Conservation (phyloP, 1,284 basidiomycete species). For the Tetrapyrgos nigripes region DNA sequence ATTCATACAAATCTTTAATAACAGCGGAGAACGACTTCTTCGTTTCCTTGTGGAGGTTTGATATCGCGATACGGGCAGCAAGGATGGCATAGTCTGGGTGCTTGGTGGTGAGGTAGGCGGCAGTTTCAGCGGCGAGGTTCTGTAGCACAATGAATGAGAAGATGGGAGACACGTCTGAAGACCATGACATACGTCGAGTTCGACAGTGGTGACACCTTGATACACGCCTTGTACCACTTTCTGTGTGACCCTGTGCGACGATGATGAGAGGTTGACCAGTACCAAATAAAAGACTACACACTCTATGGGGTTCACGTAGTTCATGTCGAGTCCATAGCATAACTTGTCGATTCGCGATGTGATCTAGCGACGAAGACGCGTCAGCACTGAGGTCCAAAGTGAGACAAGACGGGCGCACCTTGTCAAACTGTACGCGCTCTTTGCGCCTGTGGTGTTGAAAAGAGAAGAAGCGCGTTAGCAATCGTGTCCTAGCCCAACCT, state of each 20-base stretch:
- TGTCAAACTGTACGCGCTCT: slow-evolving; percentile 88
- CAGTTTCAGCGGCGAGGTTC: slow-evolving; percentile 96
- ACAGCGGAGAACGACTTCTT: slow-evolving; percentile 97
- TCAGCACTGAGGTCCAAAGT: slow-evolving; percentile 19
- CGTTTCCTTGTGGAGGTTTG: slow-evolving; percentile 99
- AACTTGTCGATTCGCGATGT: slow-evolving; percentile 94
- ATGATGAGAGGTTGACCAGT: background rate
- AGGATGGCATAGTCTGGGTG: slow-evolving; percentile 99
- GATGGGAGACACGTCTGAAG: background rate
- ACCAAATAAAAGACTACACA: slow-evolving; percentile 42
- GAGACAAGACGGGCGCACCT: slow-evolving; percentile 52
- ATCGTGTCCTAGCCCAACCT: background rate
- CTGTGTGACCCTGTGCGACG: slow-evolving; percentile 73
- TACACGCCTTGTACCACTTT: slow-evolving; percentile 97
- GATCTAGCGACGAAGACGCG: slow-evolving; percentile 58
- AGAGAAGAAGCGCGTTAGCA: slow-evolving; percentile 12
- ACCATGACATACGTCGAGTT: slow-evolving; percentile 82
- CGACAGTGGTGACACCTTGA: slow-evolving; percentile 95
- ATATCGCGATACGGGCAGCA: slow-evolving; percentile 98
- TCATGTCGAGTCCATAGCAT: slow-evolving; percentile 94
- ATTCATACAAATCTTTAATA: slow-evolving; percentile 89
- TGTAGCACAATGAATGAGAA: slow-evolving; percentile 33
- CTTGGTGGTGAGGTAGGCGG: slow-evolving; percentile 96
- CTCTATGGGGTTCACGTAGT: slow-evolving; percentile 96
- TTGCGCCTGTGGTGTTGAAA: slow-evolving; percentile 65